Evolutionary conservation across 306 rosid genomes (phyloP), one percentile per base, ranked within the genome.

Genomic region (Begonia masoniana): DNA sequence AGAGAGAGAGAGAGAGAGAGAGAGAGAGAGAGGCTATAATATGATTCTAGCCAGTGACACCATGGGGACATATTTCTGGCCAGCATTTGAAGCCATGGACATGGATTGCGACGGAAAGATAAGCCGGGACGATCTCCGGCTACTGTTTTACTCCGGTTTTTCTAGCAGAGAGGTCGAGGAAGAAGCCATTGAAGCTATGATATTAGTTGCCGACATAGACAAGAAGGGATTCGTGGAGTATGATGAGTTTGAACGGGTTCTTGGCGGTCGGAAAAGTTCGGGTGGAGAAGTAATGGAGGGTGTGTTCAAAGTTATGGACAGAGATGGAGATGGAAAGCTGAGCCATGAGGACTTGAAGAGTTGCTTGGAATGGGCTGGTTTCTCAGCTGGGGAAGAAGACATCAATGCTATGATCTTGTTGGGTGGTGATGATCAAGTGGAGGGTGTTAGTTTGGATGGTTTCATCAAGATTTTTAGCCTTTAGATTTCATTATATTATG

Each of bases 161-260:
- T n/a, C n/a, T n/a, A n/a, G n/a, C n/a, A n/a, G n/a, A n/a, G n/a
- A 36, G 10, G 76, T 54, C 23, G 84, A 73, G 10, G 97, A 86
- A 15, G 80, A 71, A 24, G 54, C 60, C 0, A 83, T 86, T 12
- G n/a, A n/a, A n/a, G n/a, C n/a, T n/a, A n/a, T n/a, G n/a, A n/a
- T n/a, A n/a, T n/a, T n/a, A n/a, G n/a, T n/a, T n/a, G n/a, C n/a
- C n/a, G n/a, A n/a, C n/a, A n/a, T n/a, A n/a, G 62, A 86, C 68
- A 57, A 59, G 51, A 72, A 86, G 67, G 96, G 99, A 0, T 83
- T 79, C 63, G 95, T 91, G 15, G 86, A 81, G 73, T 91, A 81
- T 76, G 84, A 91, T 11, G 99, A 91, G 65, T 91, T 91, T 68
- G 86, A 91, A 74, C 71, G 76, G 21, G 88, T 86, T 39, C 71